phyloP scores from a whole-genome alignment of 1,284 basidiomycete genomes.

The Moesziomyces parantarcticus region DNA sequence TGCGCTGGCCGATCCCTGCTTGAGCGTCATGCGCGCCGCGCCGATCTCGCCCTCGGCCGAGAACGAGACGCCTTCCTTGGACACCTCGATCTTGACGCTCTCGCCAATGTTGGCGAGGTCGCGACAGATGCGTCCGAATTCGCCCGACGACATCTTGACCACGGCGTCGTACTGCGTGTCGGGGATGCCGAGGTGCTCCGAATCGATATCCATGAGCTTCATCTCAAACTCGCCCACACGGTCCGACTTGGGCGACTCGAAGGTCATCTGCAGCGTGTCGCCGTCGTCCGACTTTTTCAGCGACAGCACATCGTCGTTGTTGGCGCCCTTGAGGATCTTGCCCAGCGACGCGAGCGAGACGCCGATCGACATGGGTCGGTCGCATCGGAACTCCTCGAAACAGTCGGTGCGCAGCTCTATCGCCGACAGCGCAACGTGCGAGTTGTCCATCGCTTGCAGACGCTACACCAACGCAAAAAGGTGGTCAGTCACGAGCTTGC shows the following conservation, averaged over 20 bases:
- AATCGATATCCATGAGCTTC: constrained; percentile 99
- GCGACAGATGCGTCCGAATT: constrained; percentile 91
- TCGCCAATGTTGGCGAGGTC: constrained; percentile 94
- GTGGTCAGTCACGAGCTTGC: too few species aligned
- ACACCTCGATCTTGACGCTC: constrained; percentile 92
- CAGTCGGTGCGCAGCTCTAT: constrained; percentile 73
- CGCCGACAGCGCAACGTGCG: constrained; percentile 94
- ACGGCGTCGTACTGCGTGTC: constrained; percentile 97
- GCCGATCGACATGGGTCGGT: constrained; percentile 85
- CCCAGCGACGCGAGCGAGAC: constrained; percentile 80
- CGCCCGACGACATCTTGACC: constrained; percentile 84
- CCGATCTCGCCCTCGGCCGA: constrained; percentile 92
- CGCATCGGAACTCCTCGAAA: constrained; percentile 80
- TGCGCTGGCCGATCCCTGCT: constrained; percentile 73
- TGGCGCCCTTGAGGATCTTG: constrained; percentile 96
- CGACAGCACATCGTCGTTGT: constrained; percentile 92
- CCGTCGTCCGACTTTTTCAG: constrained; percentile 92
- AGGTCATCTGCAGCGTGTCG: constrained; percentile 87
- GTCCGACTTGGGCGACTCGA: constrained; percentile 90
- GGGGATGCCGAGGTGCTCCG: constrained; percentile 93
- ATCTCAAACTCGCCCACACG: constrained; percentile 98
- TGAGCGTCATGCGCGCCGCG: constrained; percentile 86
- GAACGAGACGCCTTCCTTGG: constrained; percentile 96
- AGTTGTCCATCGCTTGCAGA: constrained; percentile 98
- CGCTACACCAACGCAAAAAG: constrained; percentile 31